Conservation (phyloP, 257 asterid species). For the Striga asiatica region DNA sequence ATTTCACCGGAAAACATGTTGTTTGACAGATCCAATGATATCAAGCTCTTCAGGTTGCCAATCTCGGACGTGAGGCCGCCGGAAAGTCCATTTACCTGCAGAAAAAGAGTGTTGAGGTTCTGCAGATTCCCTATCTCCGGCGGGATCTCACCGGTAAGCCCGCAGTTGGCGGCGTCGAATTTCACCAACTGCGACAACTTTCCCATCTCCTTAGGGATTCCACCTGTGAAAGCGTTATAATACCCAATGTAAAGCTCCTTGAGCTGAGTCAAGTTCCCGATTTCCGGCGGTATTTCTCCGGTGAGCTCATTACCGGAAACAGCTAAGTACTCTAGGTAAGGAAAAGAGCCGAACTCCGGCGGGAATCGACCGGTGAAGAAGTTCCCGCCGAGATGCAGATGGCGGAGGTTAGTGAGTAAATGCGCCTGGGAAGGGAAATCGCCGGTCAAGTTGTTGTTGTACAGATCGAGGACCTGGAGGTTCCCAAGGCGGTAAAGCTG, state of each 20-base stretch:
- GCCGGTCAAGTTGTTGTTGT: constrained; percentile 75
- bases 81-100: constrained; percentile 68
- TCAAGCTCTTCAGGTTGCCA: constrained; percentile 57
- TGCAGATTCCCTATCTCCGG: constrained; percentile 53
- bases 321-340: constrained; percentile 57
- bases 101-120: constrained; percentile 76
- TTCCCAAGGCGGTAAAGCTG: constrained; percentile 34
- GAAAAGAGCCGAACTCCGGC: constrained; percentile 49
- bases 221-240: constrained; percentile 59
- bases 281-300: constrained; percentile 59
- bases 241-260: constrained; percentile 79
- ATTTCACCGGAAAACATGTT: constrained; percentile 65
- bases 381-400: constrained; percentile 79
- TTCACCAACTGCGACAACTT: constrained; percentile 45
- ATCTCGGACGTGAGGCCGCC: constrained; percentile 64
- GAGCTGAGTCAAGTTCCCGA: constrained; percentile 50
- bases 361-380: constrained; percentile 61
- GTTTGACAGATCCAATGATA: constrained; percentile 90
- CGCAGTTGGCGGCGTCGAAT: constrained; percentile 79
- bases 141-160: constrained; percentile 75
- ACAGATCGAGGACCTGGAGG: constrained; percentile 62
- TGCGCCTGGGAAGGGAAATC: constrained; percentile 45
- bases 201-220: constrained; percentile 73
- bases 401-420: constrained; percentile 37
- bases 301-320: constrained; percentile 69